Evolutionary conservation across 495 filamentous ascomycete species (phyloP).

Genomic region (Gamarada debralockiae): DNA sequence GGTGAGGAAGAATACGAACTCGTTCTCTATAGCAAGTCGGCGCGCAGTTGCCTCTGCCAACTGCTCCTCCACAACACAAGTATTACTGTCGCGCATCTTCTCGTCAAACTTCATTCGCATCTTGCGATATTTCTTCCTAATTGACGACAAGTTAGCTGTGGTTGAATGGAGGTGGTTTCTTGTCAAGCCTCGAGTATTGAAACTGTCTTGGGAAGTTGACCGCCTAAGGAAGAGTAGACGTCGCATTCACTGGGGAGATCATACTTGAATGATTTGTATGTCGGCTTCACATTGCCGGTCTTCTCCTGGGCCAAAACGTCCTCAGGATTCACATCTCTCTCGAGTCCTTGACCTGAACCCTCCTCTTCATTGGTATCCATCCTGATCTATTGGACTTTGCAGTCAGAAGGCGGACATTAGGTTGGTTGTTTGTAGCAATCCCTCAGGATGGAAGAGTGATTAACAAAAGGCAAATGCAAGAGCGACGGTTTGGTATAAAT

Average conservation of each 20-base stretch:
- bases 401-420: not conserved
- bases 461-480: no score
- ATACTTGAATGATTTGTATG: conserved; percentile 26
- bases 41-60: conserved; percentile 71
- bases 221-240: not conserved
- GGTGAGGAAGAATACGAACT: conserved; percentile 30
- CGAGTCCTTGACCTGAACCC: conserved; percentile 1
- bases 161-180: not conserved
- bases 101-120: conserved; percentile 82
- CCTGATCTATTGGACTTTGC: not conserved
- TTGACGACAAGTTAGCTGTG: conserved; percentile 11
- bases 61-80: conserved; percentile 71
- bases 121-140: conserved; percentile 87
- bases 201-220: not conserved
- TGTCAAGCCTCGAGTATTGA: not conserved
- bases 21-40: conserved; percentile 82
- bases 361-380: conserved; percentile 16
- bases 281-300: conserved; percentile 10
- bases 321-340: not conserved
- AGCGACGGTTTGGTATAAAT: no score
- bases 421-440: no score
- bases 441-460: no score
- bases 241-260: not conserved
- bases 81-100: conserved; percentile 74
- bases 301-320: not conserved